phyloP scores from a whole-genome alignment of 768 basidiomycete species.

The Galerina sulciceps region DNA sequence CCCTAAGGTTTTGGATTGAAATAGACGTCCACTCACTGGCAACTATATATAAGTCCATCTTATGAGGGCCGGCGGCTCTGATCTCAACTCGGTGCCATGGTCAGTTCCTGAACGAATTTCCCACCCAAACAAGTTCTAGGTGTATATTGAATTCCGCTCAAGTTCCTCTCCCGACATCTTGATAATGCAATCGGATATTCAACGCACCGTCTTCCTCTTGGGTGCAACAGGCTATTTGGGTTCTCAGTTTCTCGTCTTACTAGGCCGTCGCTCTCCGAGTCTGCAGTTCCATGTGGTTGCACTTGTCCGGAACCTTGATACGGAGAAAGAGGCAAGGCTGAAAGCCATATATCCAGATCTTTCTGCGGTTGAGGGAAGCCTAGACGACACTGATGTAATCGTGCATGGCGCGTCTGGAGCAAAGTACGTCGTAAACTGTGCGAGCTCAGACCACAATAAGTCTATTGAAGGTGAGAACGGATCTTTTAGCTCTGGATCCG shows the following conservation, averaged over 20 bases:
- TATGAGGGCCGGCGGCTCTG: no score
- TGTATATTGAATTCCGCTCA: no score
- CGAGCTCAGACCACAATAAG: slow-evolving; percentile 40
- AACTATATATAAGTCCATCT: no score
- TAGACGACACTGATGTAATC: slow-evolving; percentile 40
- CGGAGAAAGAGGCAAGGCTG: slow-evolving; percentile 31
- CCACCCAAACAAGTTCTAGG: no score
- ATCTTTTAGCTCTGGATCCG: background rate
- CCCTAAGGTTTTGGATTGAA: no score
- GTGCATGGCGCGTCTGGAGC: slow-evolving; percentile 35
- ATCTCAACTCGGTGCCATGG: no score
- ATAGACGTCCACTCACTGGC: no score
- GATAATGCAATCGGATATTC: no score
- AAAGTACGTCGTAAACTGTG: slow-evolving; percentile 44
- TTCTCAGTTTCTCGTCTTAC: slow-evolving; percentile 37
- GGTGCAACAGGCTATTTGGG: slow-evolving; percentile 51
- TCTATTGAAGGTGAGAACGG: slow-evolving; percentile 32
- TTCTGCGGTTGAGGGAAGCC: slow-evolving; percentile 37
- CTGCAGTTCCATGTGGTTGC: slow-evolving; percentile 34
- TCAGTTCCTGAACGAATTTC: no score
- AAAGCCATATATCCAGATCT: slow-evolving; percentile 36
- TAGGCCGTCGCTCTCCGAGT: slow-evolving; percentile 20
- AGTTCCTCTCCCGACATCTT: no score
- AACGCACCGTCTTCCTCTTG: slow-evolving; percentile 36
- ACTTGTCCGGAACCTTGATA: slow-evolving; percentile 36